phyloP scores from a whole-genome alignment of 2,329 filamentous ascomycete species.

The Epichloe coenophiala region DNA sequence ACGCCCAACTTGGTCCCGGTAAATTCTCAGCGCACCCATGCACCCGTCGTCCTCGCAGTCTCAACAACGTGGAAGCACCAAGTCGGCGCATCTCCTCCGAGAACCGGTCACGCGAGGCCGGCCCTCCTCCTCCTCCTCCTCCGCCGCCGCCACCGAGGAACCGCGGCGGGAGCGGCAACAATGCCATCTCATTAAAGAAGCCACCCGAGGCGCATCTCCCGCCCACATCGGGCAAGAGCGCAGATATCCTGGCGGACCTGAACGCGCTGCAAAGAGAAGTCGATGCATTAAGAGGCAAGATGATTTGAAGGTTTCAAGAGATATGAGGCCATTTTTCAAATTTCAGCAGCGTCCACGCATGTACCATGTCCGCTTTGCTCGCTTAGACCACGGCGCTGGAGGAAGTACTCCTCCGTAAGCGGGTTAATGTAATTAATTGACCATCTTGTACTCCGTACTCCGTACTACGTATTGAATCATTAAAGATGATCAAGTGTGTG shows the following conservation, averaged over 20 bases:
- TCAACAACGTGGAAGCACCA: conserved; percentile 26
- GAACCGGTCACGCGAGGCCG: conserved; percentile 15
- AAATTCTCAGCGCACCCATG: conserved; percentile 23
- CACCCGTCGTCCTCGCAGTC: conserved; percentile 30
- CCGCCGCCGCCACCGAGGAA: conserved; percentile 36
- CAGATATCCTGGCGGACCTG: conserved; percentile 59
- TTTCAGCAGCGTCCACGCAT: too few species aligned
- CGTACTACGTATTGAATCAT: too few species aligned
- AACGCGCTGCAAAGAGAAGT: conserved; percentile 62
- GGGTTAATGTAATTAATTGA: too few species aligned
- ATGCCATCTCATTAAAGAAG: conserved; percentile 22
- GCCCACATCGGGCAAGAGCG: conserved; percentile 19
- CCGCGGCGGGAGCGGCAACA: conserved; percentile 31
- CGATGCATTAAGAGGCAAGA: conserved; percentile 41
- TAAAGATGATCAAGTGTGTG: too few species aligned
- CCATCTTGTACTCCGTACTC: too few species aligned
- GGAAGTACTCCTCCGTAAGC: too few species aligned
- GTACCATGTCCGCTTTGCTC: not conserved
- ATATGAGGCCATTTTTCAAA: not conserved
- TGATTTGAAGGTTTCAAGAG: conserved; percentile 4
- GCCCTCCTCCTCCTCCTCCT: conserved; percentile 20
- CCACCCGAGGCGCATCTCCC: conserved; percentile 8
- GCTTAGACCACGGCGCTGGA: too few species aligned
- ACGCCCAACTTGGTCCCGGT: conserved; percentile 7
- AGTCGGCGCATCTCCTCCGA: conserved; percentile 16